A percentile compares a stretch with the other conserved stretches of the same genome.
Conservation (phyloP, 768 basidiomycete genomes). For the Boletus sp. region DNA sequence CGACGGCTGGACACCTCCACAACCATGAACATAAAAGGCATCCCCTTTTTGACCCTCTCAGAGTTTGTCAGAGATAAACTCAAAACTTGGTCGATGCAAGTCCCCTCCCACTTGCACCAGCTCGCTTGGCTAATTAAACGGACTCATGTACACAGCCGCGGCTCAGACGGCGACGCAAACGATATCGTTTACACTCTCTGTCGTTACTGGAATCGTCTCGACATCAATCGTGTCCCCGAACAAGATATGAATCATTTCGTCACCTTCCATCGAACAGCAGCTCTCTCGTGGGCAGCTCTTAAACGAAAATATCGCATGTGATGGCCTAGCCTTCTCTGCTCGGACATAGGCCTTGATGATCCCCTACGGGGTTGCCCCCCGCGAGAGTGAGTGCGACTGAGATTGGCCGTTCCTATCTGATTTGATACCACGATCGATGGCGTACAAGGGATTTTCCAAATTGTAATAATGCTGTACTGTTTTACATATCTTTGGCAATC, state of each 20-base stretch:
- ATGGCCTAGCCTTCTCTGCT: conserved; percentile 5
- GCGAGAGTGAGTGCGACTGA: conserved; percentile 1
- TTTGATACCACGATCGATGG: conserved; percentile 21
- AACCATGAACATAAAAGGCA: conserved; percentile 61
- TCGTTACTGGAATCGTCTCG: conserved; percentile 77
- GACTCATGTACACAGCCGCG: conserved; percentile 46
- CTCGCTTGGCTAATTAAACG: conserved; percentile 15
- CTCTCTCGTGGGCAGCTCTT: conserved; percentile 70
- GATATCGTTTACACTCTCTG: conserved; percentile 71
- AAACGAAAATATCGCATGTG: conserved; percentile 70
- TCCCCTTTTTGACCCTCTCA: conserved; percentile 81
- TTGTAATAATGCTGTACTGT: conserved; percentile 22
- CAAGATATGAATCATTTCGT: conserved; percentile 82
- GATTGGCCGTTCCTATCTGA: conserved; percentile 27
- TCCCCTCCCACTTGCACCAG: background rate
- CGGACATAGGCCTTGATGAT: background rate
- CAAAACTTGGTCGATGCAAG: conserved; percentile 79
- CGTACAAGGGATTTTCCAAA: conserved; percentile 16
- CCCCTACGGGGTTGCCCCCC: background rate
- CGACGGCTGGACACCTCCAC: conserved; percentile 66
- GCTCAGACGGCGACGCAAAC: conserved; percentile 67
- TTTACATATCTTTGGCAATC: conserved; percentile 19
- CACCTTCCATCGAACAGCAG: conserved; percentile 52
- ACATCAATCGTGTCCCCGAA: conserved; percentile 83
- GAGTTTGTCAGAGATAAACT: conserved; percentile 86